Base-by-base conservation (phyloP, 2,329 filamentous ascomycete genomes). In the Arthroderma uncinatum region DNA sequence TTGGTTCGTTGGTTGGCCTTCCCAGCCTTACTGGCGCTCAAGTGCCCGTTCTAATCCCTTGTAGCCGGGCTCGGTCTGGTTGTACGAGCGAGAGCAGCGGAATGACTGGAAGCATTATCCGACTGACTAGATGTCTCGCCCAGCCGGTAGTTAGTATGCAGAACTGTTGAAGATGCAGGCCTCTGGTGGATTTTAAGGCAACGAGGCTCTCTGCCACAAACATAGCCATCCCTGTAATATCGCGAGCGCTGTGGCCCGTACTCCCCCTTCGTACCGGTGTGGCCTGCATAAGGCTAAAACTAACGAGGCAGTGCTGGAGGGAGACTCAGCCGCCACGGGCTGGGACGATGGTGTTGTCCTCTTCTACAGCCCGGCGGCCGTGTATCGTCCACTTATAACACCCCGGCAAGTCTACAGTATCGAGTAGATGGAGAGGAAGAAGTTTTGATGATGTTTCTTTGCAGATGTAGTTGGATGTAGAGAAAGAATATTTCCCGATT, bases 1-100 rank as follows among this genome's bases (percentile, higher is more conserved):
- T 94, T 66, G 84, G 93, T 9, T 33, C 23, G 23, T 14, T 16
- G 10, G 9, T 12, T 55, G 12, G 19, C 37, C 23, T 14, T 48
- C 44, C n/a, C 44, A 9, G 10, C 44, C 14, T 23, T 14, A 10
- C 6, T 8, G 28, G 9, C 12, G 12, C 25, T 34, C 23, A 33
- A 16, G 21, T 16, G 47, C 14, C 47, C 25, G 25, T 14, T 14
- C 4, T 47, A 12, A 12, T 14, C 28, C 23, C 19, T 47, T 25
- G 8, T 14, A 21, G 40, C 19, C 12, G 40, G 21, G 40, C 12
- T 23, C 23, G 19, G 40, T 23, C 40, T 44, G 19, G 40, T 12
- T 3, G 12, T 21, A 23, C 3, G 19, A 21, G 12, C 19, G 25
- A 50, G 25, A 25, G 28, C 25, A 16, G 33, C 47, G 6, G n/a